A percentile compares a stretch with the other conserved stretches of the same genome.
Conservation (phyloP, 768 basidiomycete species). For the Leccinum longicurvipes region DNA sequence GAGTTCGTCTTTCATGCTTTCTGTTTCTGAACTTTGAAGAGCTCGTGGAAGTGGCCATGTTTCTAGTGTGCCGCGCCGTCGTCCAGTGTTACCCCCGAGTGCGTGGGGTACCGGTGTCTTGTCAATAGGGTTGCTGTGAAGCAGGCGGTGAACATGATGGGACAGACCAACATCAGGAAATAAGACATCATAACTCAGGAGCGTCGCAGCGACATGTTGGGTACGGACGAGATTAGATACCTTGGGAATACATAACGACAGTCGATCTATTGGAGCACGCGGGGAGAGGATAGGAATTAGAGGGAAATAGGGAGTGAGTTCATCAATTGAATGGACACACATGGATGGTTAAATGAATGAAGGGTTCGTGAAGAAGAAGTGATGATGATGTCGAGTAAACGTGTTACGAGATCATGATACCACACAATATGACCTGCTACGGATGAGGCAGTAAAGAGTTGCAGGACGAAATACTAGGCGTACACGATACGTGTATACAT, state of each 20-base stretch:
- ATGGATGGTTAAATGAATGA: no score
- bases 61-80: constrained; percentile 47
- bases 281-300: no score
- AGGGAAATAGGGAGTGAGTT: no score
- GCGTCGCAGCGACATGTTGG: no score
- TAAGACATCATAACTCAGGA: constrained; percentile 41
- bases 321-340: no score
- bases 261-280: no score
- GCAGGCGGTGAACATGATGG: constrained; percentile 58
- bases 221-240: no score
- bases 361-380: constrained; percentile 94
- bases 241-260: no score
- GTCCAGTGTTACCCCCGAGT: constrained; percentile 56
- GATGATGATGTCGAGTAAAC: constrained; percentile 78
- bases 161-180: constrained; percentile 69
- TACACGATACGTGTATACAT: constrained; percentile 88
- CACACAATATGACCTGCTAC: constrained; percentile 77
- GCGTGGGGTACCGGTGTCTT: constrained; percentile 68
- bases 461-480: constrained; percentile 87
- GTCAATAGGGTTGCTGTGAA: constrained; percentile 65
- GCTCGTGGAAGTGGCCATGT: constrained; percentile 56
- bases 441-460: constrained; percentile 89
- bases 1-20: background rate
- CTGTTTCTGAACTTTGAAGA: constrained; percentile 68
- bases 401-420: constrained; percentile 68